Evolutionary conservation across 2,329 filamentous ascomycete genomes (phyloP).

Genomic region (Huntiella abstrusa): DNA sequence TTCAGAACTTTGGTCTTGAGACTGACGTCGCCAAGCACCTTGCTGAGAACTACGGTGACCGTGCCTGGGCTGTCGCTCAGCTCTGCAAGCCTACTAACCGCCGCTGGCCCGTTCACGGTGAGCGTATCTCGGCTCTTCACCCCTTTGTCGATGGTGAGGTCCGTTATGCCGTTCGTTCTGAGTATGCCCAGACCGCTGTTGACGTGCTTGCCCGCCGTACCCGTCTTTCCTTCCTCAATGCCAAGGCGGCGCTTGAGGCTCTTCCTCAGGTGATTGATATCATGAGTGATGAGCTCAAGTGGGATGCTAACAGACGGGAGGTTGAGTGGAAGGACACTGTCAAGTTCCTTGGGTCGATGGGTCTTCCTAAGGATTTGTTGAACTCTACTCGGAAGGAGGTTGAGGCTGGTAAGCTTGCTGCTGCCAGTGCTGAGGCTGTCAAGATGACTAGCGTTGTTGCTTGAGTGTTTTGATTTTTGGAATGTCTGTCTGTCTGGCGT

Average conservation of each 20-base stretch:
- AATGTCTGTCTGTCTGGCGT: not conserved
- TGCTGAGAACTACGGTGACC: slow-evolving; percentile 72
- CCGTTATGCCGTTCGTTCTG: slow-evolving; percentile 69
- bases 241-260: slow-evolving; percentile 73
- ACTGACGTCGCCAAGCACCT: slow-evolving; percentile 85
- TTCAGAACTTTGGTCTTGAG: slow-evolving; percentile 82
- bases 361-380: slow-evolving; percentile 41
- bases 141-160: slow-evolving; percentile 87
- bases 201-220: slow-evolving; percentile 77
- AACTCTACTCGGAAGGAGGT: slow-evolving; percentile 39
- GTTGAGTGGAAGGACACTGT: slow-evolving; percentile 62
- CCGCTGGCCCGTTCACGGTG: slow-evolving; percentile 67
- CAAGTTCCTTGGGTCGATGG: slow-evolving; percentile 44
- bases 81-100: slow-evolving; percentile 58
- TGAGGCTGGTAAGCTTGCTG: slow-evolving; percentile 39
- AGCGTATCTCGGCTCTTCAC: slow-evolving; percentile 63
- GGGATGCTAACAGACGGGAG: slow-evolving; percentile 55
- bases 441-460: not conserved
- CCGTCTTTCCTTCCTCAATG: slow-evolving; percentile 75
- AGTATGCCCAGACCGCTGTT: slow-evolving; percentile 80
- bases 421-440: slow-evolving; percentile 31
- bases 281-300: slow-evolving; percentile 69
- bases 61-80: slow-evolving; percentile 76
- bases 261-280: slow-evolving; percentile 74
- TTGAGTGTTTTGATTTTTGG: not conserved